Evolutionary conservation across 176 grass and related monocot genomes (phyloP), one percentile per base, ranked within the genome.

Genomic region (Thinopyrum elongatum): DNA sequence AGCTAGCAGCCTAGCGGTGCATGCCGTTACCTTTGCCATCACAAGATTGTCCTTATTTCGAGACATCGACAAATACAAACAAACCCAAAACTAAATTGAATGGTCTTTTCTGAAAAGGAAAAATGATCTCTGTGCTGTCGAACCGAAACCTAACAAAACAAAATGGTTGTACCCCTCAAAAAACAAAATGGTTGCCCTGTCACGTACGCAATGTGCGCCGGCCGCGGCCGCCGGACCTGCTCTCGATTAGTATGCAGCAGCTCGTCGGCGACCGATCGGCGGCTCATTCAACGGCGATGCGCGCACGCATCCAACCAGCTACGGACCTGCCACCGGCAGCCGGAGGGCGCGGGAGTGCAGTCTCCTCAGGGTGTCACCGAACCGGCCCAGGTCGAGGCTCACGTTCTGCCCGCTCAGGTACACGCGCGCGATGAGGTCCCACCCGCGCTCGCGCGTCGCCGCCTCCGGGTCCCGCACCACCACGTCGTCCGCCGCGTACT

Each of bases 341-440:
- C 10, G 22, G 0, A 70, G 0, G 7, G 81, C 89, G 19, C 63
- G 85, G 8, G 76, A 3, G 82, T 91, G 85, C 76, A 90, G 3
- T 9, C 8, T 28, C 4, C 9, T 9, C 2, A 97, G 76, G 22
- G 83, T 73, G 5, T 86, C 23, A 3, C 84, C 22, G 59, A 97
- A 85, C 47, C 91, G 65, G 15, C 9, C 34, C 0, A 90, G 23
- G 74, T 97, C 91, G 0, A 97, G 76, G 53, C n/a, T 92, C 28
- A 97, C 89, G 84, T 97, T 93, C 86, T 97, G 94, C 0, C 84
- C 91, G 4, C 78, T 1, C 5, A 97, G 87, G 81, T 94, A 97
- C 5, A 93, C 47, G 22, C 74, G 15, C 8, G 51, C 68, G 6
- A 84, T 88, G 6, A 87, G 8, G 2, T 42, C 23, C 94, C 94